Evolutionary conservation across 495 filamentous ascomycete species (phyloP).

Genomic region (Pseudomonodictys pantanalensis): DNA sequence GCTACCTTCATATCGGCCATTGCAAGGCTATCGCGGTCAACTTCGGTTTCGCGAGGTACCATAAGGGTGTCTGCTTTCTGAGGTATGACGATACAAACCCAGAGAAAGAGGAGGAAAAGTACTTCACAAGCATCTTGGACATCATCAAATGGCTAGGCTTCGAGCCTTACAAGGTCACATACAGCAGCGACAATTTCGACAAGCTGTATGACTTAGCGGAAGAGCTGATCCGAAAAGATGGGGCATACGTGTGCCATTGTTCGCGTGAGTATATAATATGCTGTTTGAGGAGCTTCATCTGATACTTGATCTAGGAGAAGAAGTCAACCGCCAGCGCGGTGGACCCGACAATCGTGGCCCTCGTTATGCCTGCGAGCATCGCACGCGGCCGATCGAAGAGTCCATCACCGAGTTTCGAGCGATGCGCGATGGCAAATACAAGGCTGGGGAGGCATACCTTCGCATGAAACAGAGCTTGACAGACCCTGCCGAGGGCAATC

Average conservation of each 20-base stretch:
- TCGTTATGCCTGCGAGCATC: slow-evolving; percentile 76
- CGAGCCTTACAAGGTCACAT: slow-evolving; percentile 62
- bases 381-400: slow-evolving; percentile 68
- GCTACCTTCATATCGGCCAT: slow-evolving; percentile 84
- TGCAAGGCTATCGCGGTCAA: slow-evolving; percentile 96
- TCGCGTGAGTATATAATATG: slow-evolving; percentile 41
- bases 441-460: slow-evolving; percentile 79
- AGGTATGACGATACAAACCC: slow-evolving; percentile 50
- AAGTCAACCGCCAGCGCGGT: slow-evolving; percentile 82
- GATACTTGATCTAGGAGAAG: slow-evolving; percentile 49
- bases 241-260: slow-evolving; percentile 79
- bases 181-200: slow-evolving; percentile 81
- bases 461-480: slow-evolving; percentile 83
- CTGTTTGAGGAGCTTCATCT: slow-evolving; percentile 1
- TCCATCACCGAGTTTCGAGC: slow-evolving; percentile 79
- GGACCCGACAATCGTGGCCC: slow-evolving; percentile 61
- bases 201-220: slow-evolving; percentile 84
- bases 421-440: slow-evolving; percentile 90
- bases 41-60: slow-evolving; percentile 87
- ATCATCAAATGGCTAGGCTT: slow-evolving; percentile 49
- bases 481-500: slow-evolving; percentile 43
- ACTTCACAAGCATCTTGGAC: slow-evolving; percentile 44
- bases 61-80: slow-evolving; percentile 68
- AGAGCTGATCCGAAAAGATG: slow-evolving; percentile 68
- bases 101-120: slow-evolving; percentile 46